These are phyloP conservation scores for Hemisphaericaspora nanyangensis DNA, from an alignment of 805 yeast species.

Conservation along the genomic window DNA sequence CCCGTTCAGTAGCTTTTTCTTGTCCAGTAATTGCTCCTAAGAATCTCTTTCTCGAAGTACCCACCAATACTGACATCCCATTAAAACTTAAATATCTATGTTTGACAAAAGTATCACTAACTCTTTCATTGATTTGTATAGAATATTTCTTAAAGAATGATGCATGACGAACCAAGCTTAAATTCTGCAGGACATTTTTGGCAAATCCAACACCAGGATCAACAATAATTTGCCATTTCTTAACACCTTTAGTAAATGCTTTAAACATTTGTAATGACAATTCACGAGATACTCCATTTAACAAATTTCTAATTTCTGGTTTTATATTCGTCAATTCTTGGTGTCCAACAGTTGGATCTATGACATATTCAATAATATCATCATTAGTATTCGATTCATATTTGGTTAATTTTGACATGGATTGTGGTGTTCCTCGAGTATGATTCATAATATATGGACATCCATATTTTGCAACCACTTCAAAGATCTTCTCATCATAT, in stretches of 20 bases:
- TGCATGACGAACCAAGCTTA: slow-evolving; percentile 57
- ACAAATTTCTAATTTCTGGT: slow-evolving; percentile 30
- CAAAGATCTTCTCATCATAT: slow-evolving; percentile 62
- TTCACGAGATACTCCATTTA: slow-evolving; percentile 64
- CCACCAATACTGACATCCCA: slow-evolving; percentile 68
- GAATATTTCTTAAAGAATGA: slow-evolving; percentile 48
- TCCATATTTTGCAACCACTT: slow-evolving; percentile 61
- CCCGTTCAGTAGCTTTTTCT: slow-evolving; percentile 55
- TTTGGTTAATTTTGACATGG: slow-evolving; percentile 59
- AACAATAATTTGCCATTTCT: slow-evolving; percentile 84
- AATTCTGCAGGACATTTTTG: slow-evolving; percentile 69
- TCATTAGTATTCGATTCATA: slow-evolving; percentile 44
- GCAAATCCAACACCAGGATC: slow-evolving; percentile 99
- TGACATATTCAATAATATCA: slow-evolving; percentile 33
- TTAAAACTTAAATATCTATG: slow-evolving; percentile 39
- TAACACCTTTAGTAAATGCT: slow-evolving; percentile 62
- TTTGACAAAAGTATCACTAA: slow-evolving; percentile 10
- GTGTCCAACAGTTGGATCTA: slow-evolving; percentile 23
- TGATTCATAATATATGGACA: slow-evolving; percentile 83
- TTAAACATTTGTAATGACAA: slow-evolving; percentile 48
- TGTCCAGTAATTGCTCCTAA: slow-evolving; percentile 71
- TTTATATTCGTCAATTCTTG: slow-evolving; percentile 14
- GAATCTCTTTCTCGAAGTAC: slow-evolving; percentile 86
- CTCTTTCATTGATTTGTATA: slow-evolving; percentile 13
- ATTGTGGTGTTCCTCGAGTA: slow-evolving; percentile 74